A percentile compares a stretch with the other conserved stretches of the same genome.
phyloP scores from a whole-genome alignment of 352 stramenopile species.

The Globisporangium paddicum region DNA sequence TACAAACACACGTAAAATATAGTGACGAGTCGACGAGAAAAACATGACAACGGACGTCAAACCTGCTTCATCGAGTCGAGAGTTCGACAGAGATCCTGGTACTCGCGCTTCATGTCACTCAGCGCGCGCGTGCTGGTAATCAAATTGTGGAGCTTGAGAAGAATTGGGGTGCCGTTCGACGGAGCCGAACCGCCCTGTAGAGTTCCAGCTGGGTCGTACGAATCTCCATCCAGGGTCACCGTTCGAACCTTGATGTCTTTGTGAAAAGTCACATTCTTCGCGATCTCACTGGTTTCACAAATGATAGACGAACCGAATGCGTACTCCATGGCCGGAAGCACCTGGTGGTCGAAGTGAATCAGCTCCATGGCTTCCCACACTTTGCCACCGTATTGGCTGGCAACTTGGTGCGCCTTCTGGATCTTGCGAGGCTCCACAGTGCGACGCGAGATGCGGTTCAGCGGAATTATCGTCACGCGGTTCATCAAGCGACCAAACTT shows the following conservation, averaged over 20 bases:
- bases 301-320: conserved; percentile 98
- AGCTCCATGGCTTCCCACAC: conserved; percentile 94
- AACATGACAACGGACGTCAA: neutral
- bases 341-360: conserved; percentile 95
- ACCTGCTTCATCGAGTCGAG: conserved; percentile 74
- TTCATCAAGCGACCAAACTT: conserved; percentile 95
- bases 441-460: conserved; percentile 95
- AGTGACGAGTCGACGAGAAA: neutral
- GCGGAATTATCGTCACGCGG: conserved; percentile 98
- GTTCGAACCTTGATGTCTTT: conserved; percentile 93
- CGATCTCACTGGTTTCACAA: conserved; percentile 93
- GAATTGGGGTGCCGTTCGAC: conserved; percentile 63
- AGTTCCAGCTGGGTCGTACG: conserved; percentile 97
- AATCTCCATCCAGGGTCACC: conserved; percentile 98
- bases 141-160: conserved; percentile 78
- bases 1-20: neutral
- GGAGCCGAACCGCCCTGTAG: conserved; percentile 90
- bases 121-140: conserved; percentile 69
- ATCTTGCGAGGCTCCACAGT: conserved; percentile 73
- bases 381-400: conserved; percentile 84
- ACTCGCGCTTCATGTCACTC: conserved; percentile 63
- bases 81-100: conserved; percentile 47
- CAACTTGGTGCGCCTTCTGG: conserved; percentile 79
- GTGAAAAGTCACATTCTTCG: conserved; percentile 86
- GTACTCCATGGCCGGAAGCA: conserved; percentile 96